Conservation (phyloP, 129 eudicot species). For the Pittosporum tobira region DNA sequence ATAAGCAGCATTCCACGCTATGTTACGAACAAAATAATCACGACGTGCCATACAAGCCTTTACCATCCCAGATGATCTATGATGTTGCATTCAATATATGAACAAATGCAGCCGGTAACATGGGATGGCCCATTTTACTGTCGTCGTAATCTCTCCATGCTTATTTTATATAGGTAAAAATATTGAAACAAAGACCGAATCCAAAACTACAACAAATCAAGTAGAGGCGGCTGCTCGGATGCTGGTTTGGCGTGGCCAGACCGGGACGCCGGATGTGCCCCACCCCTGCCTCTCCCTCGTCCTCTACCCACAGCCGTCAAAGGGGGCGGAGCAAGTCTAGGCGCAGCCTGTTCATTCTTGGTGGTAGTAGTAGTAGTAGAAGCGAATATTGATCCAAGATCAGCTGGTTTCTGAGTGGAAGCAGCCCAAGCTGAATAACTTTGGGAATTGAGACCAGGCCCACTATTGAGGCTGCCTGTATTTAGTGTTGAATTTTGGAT, state of each 20-base stretch:
- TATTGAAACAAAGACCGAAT: not conserved
- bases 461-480: constrained; percentile 23
- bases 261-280: constrained; percentile 28
- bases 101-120: not conserved
- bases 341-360: constrained; percentile 48
- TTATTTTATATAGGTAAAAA: not conserved
- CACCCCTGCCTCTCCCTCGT: constrained; percentile 67
- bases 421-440: constrained; percentile 27
- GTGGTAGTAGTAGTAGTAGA: too few relatives aligned
- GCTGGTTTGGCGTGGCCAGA: constrained; percentile 30
- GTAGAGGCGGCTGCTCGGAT: constrained; percentile 70
- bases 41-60: not conserved
- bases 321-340: constrained; percentile 89
- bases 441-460: constrained; percentile 27
- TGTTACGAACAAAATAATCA: not conserved
- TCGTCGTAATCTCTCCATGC: not conserved
- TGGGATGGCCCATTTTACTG: not conserved
- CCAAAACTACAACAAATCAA: constrained; percentile 57
- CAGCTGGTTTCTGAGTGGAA: constrained; percentile 30
- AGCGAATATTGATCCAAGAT: constrained; percentile 65
- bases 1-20: not conserved
- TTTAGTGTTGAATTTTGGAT: constrained; percentile 21
- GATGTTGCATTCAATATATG: not conserved
- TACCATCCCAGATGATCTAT: not conserved
- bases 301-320: constrained; percentile 79